Conservation (phyloP, 1,284 basidiomycete genomes). For the Exobasidium cylindrosporum region DNA sequence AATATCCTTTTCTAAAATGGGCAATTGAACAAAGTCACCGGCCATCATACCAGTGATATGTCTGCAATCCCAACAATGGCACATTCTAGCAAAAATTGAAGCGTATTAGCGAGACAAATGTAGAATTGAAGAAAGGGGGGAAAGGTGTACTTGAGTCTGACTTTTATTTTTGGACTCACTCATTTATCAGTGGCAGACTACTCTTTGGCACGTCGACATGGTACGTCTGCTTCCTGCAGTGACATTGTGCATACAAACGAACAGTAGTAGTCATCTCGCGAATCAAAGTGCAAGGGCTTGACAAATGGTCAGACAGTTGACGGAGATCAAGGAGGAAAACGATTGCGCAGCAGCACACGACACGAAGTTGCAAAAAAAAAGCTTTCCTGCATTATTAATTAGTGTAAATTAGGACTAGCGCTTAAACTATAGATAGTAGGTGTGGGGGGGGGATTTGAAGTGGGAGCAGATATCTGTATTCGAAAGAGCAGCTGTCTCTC, state of each 20-base stretch:
- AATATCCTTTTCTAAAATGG: neutral
- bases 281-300: neutral
- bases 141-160: neutral
- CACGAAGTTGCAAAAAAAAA: too few relatives aligned
- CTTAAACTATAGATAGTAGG: too few relatives aligned
- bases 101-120: neutral
- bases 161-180: neutral
- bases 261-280: neutral
- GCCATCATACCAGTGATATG: slow-evolving; percentile 6
- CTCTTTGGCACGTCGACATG: neutral
- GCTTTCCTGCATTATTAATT: too few relatives aligned
- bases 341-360: too few relatives aligned
- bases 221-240: slow-evolving; percentile 8
- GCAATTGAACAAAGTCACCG: slow-evolving; percentile 1
- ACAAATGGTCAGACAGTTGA: too few relatives aligned
- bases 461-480: too few relatives aligned
- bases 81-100: neutral
- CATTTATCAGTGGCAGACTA: slow-evolving; percentile 1
- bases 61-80: slow-evolving; percentile 9
- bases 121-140: neutral
- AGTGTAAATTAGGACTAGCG: too few relatives aligned
- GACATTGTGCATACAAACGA: slow-evolving; percentile 9
- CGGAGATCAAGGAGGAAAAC: too few relatives aligned
- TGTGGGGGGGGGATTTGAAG: too few relatives aligned
- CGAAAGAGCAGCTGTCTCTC: too few relatives aligned